Conservation (phyloP, 768 basidiomycete genomes). For the Termitomyces sp. region DNA sequence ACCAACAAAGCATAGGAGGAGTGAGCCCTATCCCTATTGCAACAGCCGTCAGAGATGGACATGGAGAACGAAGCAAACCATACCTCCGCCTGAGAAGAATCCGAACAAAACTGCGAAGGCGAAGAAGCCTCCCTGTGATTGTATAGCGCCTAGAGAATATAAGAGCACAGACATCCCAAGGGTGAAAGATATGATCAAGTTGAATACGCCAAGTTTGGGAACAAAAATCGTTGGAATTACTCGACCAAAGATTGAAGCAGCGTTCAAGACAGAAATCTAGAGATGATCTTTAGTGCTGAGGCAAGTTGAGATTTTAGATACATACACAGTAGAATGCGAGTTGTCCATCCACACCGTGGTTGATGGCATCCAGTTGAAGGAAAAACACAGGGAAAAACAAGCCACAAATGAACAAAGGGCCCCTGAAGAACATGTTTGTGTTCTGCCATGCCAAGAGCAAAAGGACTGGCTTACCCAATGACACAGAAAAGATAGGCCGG, state of each 20-base stretch:
- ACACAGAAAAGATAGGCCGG: not conserved
- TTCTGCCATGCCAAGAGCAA: not conserved
- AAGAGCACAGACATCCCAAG: not conserved
- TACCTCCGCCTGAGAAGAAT: constrained; percentile 3
- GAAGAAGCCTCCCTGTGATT: not conserved
- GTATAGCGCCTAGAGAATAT: not conserved
- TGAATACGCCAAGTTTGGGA: not conserved
- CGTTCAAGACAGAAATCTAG: not conserved
- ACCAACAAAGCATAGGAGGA: constrained; percentile 25
- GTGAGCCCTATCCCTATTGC: constrained; percentile 18
- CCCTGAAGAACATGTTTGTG: too few relatives aligned
- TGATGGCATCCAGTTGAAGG: constrained; percentile 43
- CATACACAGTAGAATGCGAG: constrained; percentile 48
- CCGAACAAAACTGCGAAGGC: not conserved
- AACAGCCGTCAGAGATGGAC: not conserved
- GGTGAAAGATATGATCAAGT: not conserved
- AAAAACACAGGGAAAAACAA: constrained; percentile 47
- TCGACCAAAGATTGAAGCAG: not conserved
- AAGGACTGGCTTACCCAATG: not conserved
- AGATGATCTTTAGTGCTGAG: too few relatives aligned
- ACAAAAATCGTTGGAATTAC: not conserved
- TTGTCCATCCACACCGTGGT: constrained; percentile 31
- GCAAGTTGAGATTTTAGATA: too few relatives aligned
- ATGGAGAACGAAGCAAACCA: not conserved
- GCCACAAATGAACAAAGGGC: constrained; percentile 25